Evolutionary conservation across 306 rosid species (phyloP).

Genomic region (Lathyrus sativus): DNA sequence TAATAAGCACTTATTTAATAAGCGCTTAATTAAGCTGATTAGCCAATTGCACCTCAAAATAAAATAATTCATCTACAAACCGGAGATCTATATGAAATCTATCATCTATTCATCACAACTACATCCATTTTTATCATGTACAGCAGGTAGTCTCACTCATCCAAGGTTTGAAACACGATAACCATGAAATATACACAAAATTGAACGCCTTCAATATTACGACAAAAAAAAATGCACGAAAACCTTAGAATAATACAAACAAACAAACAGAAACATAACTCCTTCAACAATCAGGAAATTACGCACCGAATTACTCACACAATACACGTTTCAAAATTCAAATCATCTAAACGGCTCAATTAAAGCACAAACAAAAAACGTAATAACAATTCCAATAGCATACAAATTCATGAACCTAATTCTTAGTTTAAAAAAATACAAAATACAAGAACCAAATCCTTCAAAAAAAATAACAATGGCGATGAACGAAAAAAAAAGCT

Average conservation of each 20-base stretch:
- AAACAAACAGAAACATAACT: neutral
- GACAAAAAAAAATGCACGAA: neutral
- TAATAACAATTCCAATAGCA: neutral
- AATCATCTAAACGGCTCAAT: conserved; percentile 8
- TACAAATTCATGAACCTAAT: neutral
- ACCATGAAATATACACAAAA: conserved; percentile 4
- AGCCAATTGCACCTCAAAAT: neutral
- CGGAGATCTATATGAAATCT: neutral
- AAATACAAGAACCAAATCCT: neutral
- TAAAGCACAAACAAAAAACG: neutral
- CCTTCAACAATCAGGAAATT: conserved; percentile 10
- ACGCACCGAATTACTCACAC: neutral
- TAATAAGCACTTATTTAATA: neutral
- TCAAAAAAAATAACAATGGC: neutral
- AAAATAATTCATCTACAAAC: neutral
- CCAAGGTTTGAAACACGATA: neutral
- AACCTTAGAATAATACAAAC: neutral
- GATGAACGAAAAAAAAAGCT: conserved; percentile 7
- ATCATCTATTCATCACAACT: conserved; percentile 1
- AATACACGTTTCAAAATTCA: conserved; percentile 8
- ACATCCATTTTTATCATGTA: neutral
- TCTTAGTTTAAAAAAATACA: too few relatives aligned
- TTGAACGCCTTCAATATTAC: conserved; percentile 4
- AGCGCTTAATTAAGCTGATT: neutral
- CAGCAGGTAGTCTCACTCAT: neutral